Evolutionary conservation across 2,329 filamentous ascomycete species (phyloP).

Genomic region (Fonsecaea pedrosoi): DNA sequence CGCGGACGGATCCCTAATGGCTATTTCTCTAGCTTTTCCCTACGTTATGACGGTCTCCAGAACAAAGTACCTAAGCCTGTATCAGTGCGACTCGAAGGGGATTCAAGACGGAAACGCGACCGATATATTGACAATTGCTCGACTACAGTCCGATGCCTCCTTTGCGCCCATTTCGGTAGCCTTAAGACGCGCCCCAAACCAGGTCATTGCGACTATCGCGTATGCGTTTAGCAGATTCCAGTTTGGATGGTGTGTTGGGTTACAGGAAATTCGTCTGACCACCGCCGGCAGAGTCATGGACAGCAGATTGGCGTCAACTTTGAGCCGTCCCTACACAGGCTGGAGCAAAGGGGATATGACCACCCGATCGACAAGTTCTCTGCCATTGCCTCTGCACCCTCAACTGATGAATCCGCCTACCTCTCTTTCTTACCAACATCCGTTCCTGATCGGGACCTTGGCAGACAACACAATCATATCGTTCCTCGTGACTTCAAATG

Average conservation of each 20-base stretch:
- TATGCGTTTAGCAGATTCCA: slow-evolving; percentile 80
- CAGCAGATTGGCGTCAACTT: slow-evolving; percentile 36
- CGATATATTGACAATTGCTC: slow-evolving; percentile 18
- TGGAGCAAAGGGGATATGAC: slow-evolving; percentile 33
- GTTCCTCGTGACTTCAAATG: slow-evolving; percentile 78
- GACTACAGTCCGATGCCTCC: slow-evolving; percentile 71
- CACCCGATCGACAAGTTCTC: slow-evolving; percentile 35
- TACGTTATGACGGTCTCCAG: slow-evolving; percentile 81
- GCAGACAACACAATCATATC: slow-evolving; percentile 87
- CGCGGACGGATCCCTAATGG: slow-evolving; percentile 68
- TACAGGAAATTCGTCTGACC: slow-evolving; percentile 77
- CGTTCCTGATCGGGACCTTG: slow-evolving; percentile 82
- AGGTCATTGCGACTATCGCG: slow-evolving; percentile 79
- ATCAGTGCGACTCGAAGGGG: slow-evolving; percentile 60
- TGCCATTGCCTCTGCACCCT: slow-evolving; percentile 47
- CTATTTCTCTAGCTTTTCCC: slow-evolving; percentile 74
- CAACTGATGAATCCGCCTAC: slow-evolving; percentile 59
- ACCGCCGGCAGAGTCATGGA: slow-evolving; percentile 27
- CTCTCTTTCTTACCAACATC: slow-evolving; percentile 75
- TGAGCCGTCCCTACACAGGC: slow-evolving; percentile 25
- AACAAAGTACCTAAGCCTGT: slow-evolving; percentile 76
- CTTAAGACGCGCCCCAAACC: slow-evolving; percentile 67
- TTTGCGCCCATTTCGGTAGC: slow-evolving; percentile 82
- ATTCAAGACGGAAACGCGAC: slow-evolving; percentile 59
- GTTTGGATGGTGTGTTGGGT: slow-evolving; percentile 84